Evolutionary conservation across 2,329 filamentous ascomycete species (phyloP), one percentile per base, ranked within the genome.

Genomic region (Drechslerella stenobrocha): DNA sequence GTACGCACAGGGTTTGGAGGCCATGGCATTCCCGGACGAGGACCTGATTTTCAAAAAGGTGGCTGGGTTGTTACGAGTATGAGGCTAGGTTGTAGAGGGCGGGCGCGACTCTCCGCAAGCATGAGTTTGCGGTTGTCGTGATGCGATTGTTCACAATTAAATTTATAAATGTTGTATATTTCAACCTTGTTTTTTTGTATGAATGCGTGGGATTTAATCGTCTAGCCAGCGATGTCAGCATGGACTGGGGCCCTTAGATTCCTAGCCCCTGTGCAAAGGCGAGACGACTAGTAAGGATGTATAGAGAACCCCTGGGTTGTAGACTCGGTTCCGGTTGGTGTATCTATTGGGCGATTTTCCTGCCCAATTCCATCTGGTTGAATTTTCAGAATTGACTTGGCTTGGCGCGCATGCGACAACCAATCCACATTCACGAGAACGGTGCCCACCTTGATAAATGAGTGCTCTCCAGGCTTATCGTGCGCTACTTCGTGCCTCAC

Each of bases 21-120:
- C 93, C 79, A 87, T 98, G 89, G 83, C 83, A 75, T 98, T 98
- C 87, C 93, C 93, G 51, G 89, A 87, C 73, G 90, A 96, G 81
- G 78, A 86, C 71, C 82, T 95, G 74, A 96, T 98, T 76, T 87
- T 89, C 77, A 81, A 88, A 74, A 92, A 93, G 77, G 88, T 88
- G 57, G 90, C 87, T 73, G 97, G 96, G 85, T 81, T 97, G 74
- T 82, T 98, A 76, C 84, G 85, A 72, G 80, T 95, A 76, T 93
- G 85, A 70, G 20, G 13, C 28, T 26, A 30, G 35, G 26, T 20
- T 4, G 22, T 30, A 8, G 40, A 4, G 13, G 26, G n/a, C n/a
- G n/a, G n/a, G n/a, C n/a, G n/a, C n/a, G n/a, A n/a, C 11, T 30
- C 28, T 30, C 11, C 28, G 28, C 28, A 11, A 30, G 11, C 28